These are phyloP conservation scores for Acanthamoeba pearcei DNA, from an alignment of 208 protist genomes.

Conservation along the genomic window DNA sequence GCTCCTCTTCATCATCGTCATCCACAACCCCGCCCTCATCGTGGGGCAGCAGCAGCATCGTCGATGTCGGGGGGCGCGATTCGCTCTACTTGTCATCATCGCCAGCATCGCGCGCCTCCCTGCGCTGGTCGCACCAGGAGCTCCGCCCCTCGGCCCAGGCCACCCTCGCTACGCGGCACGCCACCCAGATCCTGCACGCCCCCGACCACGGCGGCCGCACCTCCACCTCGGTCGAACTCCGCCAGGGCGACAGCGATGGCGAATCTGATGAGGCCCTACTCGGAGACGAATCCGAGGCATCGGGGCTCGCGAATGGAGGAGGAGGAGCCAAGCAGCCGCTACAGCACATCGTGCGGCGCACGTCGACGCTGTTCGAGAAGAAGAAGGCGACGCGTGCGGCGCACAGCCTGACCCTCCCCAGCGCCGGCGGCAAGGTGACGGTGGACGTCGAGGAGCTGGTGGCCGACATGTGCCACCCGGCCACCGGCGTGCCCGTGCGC, in stretches of 20 bases:
- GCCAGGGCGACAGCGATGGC: slow-evolving; percentile 15
- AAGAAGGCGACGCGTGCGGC: not conserved
- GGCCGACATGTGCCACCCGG: slow-evolving; percentile 13
- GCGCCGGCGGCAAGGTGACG: not conserved
- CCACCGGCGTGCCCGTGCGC: slow-evolving; percentile 21
- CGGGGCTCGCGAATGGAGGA: not conserved
- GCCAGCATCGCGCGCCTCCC: not conserved
- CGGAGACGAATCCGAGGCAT: not conserved
- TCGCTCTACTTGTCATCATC: slow-evolving; percentile 3
- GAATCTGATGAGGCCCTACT: not conserved
- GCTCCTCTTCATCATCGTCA: not conserved
- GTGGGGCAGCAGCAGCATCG: not conserved
- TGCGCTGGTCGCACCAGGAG: slow-evolving; percentile 23
- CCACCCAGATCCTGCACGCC: slow-evolving; percentile 18
- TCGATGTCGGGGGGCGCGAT: not conserved
- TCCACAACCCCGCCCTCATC: not conserved
- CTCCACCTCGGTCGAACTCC: not conserved
- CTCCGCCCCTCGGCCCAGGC: slow-evolving; percentile 11
- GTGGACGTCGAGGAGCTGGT: slow-evolving; percentile 65
- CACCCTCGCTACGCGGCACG: slow-evolving; percentile 27
- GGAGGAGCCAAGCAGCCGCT: not conserved
- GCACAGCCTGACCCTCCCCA: not conserved
- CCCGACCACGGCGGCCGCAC: not conserved
- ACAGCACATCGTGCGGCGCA: not conserved
- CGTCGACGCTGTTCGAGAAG: slow-evolving; percentile 5